phyloP scores from a whole-genome alignment of 140 eudicot species.

The Oenanthe javanica region DNA sequence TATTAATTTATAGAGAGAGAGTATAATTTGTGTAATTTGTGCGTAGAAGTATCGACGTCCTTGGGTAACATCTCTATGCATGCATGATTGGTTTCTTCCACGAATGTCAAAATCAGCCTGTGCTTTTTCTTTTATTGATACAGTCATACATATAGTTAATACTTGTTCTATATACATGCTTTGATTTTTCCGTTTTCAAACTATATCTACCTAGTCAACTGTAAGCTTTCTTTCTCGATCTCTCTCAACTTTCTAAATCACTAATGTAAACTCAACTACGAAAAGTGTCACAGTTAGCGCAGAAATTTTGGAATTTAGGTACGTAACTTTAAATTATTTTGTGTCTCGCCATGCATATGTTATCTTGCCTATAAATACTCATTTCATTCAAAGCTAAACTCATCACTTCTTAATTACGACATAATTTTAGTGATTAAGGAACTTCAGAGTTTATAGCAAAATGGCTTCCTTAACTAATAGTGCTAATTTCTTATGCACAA shows the following conservation, averaged over 20 bases:
- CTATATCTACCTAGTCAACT: background rate
- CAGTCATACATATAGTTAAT: background rate
- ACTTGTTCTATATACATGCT: background rate
- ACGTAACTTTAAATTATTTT: background rate
- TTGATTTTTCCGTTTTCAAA: background rate
- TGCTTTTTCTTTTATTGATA: background rate
- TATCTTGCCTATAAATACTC: background rate
- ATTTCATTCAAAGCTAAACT: background rate
- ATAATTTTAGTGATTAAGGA: background rate
- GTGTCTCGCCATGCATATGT: background rate
- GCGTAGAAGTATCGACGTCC: too few species aligned
- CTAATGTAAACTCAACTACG: background rate
- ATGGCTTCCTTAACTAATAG: background rate
- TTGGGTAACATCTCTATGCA: too few species aligned
- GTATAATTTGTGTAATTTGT: too few species aligned
- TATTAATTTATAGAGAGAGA: too few species aligned
- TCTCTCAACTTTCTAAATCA: background rate
- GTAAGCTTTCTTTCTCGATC: background rate
- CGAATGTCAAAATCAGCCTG: background rate
- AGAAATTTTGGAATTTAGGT: background rate
- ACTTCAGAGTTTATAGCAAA: background rate
- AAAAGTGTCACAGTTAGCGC: background rate
- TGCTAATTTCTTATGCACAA: background rate
- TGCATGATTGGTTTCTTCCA: too few species aligned
- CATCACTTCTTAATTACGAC: background rate